phyloP scores from a whole-genome alignment of 2,329 filamentous ascomycete species.

The Fusarium equiseti region DNA sequence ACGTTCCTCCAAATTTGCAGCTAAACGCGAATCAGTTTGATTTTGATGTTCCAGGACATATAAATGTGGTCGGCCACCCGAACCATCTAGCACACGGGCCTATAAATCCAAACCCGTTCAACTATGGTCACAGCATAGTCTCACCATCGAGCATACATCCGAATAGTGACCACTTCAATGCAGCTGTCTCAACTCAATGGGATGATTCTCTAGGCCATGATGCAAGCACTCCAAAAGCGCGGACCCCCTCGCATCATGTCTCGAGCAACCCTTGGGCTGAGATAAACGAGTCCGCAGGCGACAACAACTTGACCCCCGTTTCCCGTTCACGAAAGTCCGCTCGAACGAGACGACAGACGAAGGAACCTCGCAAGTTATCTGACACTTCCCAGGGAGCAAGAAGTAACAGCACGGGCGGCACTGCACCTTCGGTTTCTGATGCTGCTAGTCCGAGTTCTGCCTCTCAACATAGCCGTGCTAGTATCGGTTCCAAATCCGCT shows the following conservation, averaged over 20 bases:
- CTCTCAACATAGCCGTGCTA: constrained; percentile 44
- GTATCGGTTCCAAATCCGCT: constrained; percentile 40
- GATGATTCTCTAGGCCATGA: constrained; percentile 42
- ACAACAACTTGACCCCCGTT: constrained; percentile 14
- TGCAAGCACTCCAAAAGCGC: constrained; percentile 43
- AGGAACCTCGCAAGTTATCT: constrained; percentile 38
- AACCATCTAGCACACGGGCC: constrained; percentile 35
- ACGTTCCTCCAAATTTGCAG: constrained; percentile 26
- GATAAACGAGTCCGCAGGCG: constrained; percentile 32
- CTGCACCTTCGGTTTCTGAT: constrained; percentile 38
- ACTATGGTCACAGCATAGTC: constrained; percentile 40
- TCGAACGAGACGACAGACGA: constrained; percentile 34
- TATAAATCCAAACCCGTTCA: constrained; percentile 31
- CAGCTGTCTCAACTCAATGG: constrained; percentile 34
- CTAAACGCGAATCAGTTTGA: constrained; percentile 41
- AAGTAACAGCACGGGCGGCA: constrained; percentile 36
- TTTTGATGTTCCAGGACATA: constrained; percentile 41
- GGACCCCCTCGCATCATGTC: constrained; percentile 39
- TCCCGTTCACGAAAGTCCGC: constrained; percentile 37
- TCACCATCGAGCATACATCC: constrained; percentile 46
- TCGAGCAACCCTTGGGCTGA: constrained; percentile 45
- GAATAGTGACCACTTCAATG: constrained; percentile 34
- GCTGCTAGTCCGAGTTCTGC: constrained; percentile 42
- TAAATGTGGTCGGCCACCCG: constrained; percentile 35
- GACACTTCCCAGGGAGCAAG: constrained; percentile 31